Conservation (phyloP, 116 monocot species). For the Cymodocea nodosa region DNA sequence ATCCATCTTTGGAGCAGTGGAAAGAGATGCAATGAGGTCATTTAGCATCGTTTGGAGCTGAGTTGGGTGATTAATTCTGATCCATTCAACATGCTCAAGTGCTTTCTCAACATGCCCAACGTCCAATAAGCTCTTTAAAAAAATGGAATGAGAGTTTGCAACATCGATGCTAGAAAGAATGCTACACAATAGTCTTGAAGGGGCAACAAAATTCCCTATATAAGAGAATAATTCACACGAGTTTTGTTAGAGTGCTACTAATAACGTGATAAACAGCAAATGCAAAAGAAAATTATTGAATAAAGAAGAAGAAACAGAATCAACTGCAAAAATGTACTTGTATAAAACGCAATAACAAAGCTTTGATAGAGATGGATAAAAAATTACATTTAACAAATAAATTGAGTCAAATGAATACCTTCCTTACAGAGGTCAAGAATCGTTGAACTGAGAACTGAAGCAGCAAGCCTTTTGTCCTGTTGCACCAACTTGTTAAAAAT, state of each 20-base stretch:
- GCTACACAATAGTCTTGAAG: slow-evolving; percentile 23
- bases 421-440: slow-evolving; percentile 43
- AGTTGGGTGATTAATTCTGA: slow-evolving; percentile 22
- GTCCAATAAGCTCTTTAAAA: slow-evolving; percentile 54
- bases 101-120: slow-evolving; percentile 48
- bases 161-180: slow-evolving; percentile 23
- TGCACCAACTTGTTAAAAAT: slow-evolving; percentile 34
- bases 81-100: slow-evolving; percentile 48
- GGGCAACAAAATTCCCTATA: slow-evolving; percentile 39
- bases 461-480: slow-evolving; percentile 41
- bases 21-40: slow-evolving; percentile 53
- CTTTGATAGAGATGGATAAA: too few relatives aligned
- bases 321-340: too few relatives aligned
- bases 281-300: too few relatives aligned
- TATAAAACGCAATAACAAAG: too few relatives aligned
- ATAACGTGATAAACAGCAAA: too few relatives aligned
- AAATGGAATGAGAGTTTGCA: slow-evolving; percentile 40
- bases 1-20: slow-evolving; percentile 57
- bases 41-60: slow-evolving; percentile 27
- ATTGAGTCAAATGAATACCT: slow-evolving; percentile 24
- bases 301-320: too few relatives aligned
- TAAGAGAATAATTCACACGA: not conserved
- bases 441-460: slow-evolving; percentile 28
- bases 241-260: too few relatives aligned
- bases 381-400: not conserved